phyloP scores from a whole-genome alignment of 169 alveolate genomes.

The Eimeria maxima region DNA sequence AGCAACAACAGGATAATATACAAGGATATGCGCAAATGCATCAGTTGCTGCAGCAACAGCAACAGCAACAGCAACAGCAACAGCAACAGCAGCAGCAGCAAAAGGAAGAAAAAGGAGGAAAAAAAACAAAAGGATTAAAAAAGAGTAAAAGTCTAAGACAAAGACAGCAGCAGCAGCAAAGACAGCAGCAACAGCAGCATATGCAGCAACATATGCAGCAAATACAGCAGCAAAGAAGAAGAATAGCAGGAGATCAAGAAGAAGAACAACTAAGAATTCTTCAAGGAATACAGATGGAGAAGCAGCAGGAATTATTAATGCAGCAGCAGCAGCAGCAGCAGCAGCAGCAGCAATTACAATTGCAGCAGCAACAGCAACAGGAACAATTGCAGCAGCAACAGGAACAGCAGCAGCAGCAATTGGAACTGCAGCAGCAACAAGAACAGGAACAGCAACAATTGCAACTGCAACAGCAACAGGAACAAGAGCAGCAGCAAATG shows the following conservation, averaged over 20 bases:
- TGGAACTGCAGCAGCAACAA: too few relatives aligned
- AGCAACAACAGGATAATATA: too few relatives aligned
- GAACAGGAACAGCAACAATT: too few relatives aligned
- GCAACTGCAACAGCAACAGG: too few relatives aligned
- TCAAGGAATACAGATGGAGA: neutral
- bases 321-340: constrained; percentile 3
- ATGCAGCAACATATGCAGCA: too few relatives aligned
- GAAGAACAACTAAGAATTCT: neutral
- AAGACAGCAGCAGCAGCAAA: neutral
- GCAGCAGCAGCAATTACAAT: constrained; percentile 23
- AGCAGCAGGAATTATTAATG: neutral
- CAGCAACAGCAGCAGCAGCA: neutral
- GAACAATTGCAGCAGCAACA: too few relatives aligned
- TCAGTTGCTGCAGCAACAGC: too few relatives aligned
- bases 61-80: constrained; percentile 16
- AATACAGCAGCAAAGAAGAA: too few relatives aligned
- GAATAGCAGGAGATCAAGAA: neutral
- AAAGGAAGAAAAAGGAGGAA: neutral
- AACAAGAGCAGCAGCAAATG: too few relatives aligned
- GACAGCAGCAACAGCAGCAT: neutral
- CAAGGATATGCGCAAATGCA: too few relatives aligned
- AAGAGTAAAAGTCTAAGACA: neutral
- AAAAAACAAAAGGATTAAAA: neutral
- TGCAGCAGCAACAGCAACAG: too few relatives aligned
- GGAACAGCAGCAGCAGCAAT: too few relatives aligned